Percentiles rank a stretch among this genome's conserved stretches.
phyloP scores from a whole-genome alignment of 2,329 filamentous ascomycete species.

The Capronia coronata region DNA sequence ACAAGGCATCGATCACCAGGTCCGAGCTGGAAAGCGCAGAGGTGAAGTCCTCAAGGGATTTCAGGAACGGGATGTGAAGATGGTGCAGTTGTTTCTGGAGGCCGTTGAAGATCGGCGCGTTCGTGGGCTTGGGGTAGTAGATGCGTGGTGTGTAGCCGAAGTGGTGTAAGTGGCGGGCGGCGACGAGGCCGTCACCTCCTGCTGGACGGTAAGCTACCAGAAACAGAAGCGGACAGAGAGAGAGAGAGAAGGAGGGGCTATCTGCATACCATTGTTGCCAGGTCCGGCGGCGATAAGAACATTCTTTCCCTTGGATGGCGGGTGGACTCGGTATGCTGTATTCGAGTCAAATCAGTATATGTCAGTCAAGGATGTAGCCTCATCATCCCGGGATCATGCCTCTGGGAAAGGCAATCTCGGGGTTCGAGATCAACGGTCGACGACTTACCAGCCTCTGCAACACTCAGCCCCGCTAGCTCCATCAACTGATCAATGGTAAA shows the following conservation, averaged over 20 bases:
- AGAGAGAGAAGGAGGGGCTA: not conserved
- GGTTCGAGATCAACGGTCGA: too few species aligned
- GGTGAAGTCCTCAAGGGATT: constrained; percentile 63
- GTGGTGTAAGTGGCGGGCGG: constrained; percentile 81
- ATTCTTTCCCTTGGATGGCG: constrained; percentile 61
- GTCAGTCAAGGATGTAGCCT: too few species aligned
- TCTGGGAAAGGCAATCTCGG: too few species aligned
- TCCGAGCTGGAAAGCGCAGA: constrained; percentile 61
- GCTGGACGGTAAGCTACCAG: not conserved
- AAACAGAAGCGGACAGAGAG: not conserved
- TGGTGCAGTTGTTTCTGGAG: constrained; percentile 78
- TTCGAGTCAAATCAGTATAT: not conserved
- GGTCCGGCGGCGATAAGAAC: constrained; percentile 89
- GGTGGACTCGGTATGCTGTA: constrained; percentile 79
- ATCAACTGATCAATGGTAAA: constrained; percentile 96
- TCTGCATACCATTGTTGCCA: constrained; percentile 55
- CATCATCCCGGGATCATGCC: too few species aligned
- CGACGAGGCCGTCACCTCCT: constrained; percentile 93
- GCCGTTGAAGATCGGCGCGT: constrained; percentile 83
- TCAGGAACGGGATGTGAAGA: constrained; percentile 67
- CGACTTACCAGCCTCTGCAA: constrained; percentile 74
- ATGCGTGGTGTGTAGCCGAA: constrained; percentile 85
- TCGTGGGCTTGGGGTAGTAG: constrained; percentile 88
- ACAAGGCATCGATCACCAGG: constrained; percentile 86
- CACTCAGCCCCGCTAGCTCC: constrained; percentile 88